phyloP scores from a whole-genome alignment of 306 rosid species.

The Styphnolobium japonicum region DNA sequence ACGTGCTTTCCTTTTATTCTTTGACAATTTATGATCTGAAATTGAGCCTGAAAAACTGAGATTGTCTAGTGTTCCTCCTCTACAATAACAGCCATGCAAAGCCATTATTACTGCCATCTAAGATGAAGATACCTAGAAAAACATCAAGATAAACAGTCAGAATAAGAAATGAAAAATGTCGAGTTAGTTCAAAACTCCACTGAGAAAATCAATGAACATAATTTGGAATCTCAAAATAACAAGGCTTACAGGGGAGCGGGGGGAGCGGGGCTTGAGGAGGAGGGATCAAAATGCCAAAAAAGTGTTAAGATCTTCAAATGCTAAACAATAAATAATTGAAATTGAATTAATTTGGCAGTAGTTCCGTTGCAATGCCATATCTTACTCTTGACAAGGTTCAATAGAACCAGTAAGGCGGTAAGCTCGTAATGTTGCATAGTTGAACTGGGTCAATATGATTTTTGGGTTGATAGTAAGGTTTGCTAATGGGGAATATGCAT shows the following conservation, averaged over 20 bases:
- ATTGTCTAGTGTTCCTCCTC: conserved; percentile 34
- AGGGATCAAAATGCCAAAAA: not conserved
- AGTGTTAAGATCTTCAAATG: not conserved
- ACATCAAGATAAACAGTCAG: not conserved
- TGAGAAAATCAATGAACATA: not conserved
- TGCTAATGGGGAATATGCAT: not conserved
- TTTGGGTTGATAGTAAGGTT: not conserved
- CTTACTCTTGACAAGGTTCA: not conserved
- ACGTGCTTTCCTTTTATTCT: conserved; percentile 30
- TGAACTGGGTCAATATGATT: not conserved
- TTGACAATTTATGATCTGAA: conserved; percentile 42
- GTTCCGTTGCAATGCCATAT: not conserved
- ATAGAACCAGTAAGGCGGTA: not conserved
- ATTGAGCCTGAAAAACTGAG: conserved; percentile 62
- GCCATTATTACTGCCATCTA: conserved; percentile 68
- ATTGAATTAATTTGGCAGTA: not conserved
- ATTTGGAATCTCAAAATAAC: not conserved
- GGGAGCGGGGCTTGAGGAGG: not conserved
- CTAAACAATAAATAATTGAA: not conserved
- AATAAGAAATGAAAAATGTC: not conserved
- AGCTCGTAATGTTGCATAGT: not conserved
- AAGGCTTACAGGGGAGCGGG: not conserved
- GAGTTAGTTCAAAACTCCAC: not conserved
- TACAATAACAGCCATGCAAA: conserved; percentile 54
- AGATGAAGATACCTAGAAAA: conserved; percentile 28